phyloP scores from a whole-genome alignment of 2,329 filamentous ascomycete species.

The Chrysoporthe cubensis region DNA sequence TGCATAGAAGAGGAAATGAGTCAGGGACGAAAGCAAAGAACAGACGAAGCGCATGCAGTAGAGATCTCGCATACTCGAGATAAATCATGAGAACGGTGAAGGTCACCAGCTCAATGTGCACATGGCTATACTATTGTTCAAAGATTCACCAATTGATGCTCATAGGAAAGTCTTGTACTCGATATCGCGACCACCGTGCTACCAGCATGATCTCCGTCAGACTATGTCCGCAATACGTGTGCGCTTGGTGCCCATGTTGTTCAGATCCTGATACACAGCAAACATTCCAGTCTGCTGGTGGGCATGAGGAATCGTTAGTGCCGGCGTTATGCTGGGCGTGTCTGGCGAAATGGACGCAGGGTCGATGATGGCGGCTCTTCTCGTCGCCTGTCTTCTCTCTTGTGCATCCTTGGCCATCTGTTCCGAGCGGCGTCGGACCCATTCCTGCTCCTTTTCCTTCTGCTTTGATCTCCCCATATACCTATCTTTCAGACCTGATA shows the following conservation, averaged over 20 bases:
- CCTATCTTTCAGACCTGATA: conserved; percentile 8
- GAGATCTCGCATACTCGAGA: no score
- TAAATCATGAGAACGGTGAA: no score
- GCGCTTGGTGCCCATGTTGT: not conserved
- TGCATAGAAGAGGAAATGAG: no score
- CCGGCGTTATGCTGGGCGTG: conserved; percentile 12
- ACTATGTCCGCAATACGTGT: conserved; percentile 1
- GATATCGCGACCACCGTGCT: not conserved
- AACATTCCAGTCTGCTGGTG: conserved; percentile 23
- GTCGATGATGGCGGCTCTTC: conserved; percentile 18
- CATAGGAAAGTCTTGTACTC: not conserved
- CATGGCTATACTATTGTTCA: no score
- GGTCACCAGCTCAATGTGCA: no score
- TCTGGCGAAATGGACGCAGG: conserved; percentile 8
- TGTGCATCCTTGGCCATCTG: conserved; percentile 27
- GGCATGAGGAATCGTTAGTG: not conserved
- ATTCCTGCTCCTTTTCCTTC: conserved; percentile 22
- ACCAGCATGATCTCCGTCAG: not conserved
- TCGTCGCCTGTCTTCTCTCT: conserved; percentile 20
- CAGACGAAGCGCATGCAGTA: no score
- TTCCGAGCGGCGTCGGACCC: conserved; percentile 25
- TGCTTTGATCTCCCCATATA: conserved; percentile 12
- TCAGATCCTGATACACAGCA: conserved; percentile 25
- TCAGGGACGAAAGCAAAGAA: no score
- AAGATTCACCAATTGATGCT: no score